phyloP scores from a whole-genome alignment of 2,329 filamentous ascomycete species.

The Mollisiaceae sp. region DNA sequence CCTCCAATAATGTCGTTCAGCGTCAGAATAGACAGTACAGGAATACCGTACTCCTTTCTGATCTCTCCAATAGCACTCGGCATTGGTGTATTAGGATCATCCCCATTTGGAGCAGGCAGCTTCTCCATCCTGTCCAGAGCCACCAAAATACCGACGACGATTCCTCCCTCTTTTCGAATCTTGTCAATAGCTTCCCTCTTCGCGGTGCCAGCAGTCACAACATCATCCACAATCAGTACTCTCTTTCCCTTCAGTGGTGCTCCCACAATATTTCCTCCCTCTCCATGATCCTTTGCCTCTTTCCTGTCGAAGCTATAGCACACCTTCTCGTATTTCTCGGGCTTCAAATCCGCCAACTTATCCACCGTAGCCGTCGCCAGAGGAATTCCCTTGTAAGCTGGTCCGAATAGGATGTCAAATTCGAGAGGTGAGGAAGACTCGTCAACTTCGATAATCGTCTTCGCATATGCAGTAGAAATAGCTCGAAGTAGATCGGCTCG shows the following conservation, averaged over 20 bases:
- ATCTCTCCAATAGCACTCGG: conserved; percentile 87
- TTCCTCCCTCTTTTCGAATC: conserved; percentile 83
- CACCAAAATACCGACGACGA: conserved; percentile 85
- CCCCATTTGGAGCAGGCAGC: conserved; percentile 63
- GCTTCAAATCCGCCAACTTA: conserved; percentile 74
- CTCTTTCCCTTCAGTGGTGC: conserved; percentile 82
- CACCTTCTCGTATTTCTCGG: conserved; percentile 67
- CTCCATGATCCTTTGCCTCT: conserved; percentile 94
- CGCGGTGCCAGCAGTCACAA: conserved; percentile 93
- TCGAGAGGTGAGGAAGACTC: conserved; percentile 49
- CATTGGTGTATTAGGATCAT: conserved; percentile 58
- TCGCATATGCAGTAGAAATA: conserved; percentile 81
- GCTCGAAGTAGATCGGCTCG: conserved; percentile 76
- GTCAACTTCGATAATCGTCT: conserved; percentile 58
- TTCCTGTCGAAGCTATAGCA: conserved; percentile 95
- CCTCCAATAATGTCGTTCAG: conserved; percentile 82
- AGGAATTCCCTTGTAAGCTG: conserved; percentile 93
- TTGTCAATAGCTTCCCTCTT: conserved; percentile 92
- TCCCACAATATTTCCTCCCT: conserved; percentile 92
- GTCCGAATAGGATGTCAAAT: conserved; percentile 89
- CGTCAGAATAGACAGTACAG: conserved; percentile 82
- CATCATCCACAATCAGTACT: conserved; percentile 92
- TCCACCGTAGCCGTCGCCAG: conserved; percentile 79
- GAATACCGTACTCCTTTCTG: conserved; percentile 80
- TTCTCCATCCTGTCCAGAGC: conserved; percentile 88